phyloP scores from a whole-genome alignment of 345 rosid genomes.

The Lumnitzera racemosa region DNA sequence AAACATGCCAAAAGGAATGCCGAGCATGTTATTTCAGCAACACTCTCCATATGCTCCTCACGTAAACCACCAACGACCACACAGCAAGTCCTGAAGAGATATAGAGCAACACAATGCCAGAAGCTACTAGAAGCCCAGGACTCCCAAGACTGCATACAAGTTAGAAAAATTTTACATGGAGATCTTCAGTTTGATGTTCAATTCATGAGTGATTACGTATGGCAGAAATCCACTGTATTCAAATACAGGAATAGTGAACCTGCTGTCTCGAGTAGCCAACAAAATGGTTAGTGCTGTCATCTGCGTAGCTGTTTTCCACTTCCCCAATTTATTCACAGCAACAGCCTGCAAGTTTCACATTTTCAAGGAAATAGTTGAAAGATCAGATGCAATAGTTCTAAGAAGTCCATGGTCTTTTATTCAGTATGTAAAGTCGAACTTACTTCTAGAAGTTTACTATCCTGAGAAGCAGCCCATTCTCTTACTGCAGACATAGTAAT shows the following conservation, averaged over 20 bases:
- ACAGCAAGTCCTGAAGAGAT: constrained; percentile 86
- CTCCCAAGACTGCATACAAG: constrained; percentile 45
- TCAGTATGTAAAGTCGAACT: not conserved
- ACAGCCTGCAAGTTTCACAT: constrained; percentile 53
- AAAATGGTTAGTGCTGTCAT: constrained; percentile 90
- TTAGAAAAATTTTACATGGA: not conserved
- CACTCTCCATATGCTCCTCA: constrained; percentile 73
- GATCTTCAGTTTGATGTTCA: not conserved
- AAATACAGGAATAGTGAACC: constrained; percentile 17
- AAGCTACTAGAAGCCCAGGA: constrained; percentile 38
- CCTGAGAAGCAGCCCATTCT: constrained; percentile 99
- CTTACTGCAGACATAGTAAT: constrained; percentile 98
- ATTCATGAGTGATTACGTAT: not conserved
- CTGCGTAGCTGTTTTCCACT: constrained; percentile 99
- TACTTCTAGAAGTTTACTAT: constrained; percentile 73
- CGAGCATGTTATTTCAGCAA: constrained; percentile 41
- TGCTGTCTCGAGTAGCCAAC: constrained; percentile 76
- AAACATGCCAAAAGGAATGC: too few relatives aligned
- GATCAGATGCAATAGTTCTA: not conserved
- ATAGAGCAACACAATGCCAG: constrained; percentile 78
- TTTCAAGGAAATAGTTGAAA: too few relatives aligned
- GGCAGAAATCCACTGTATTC: too few relatives aligned
- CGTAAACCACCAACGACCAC: constrained; percentile 84
- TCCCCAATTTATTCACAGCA: constrained; percentile 93
- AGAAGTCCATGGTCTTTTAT: too few relatives aligned